These are phyloP conservation scores for Fusarium sp. DNA, from an alignment of 2,329 filamentous ascomycete species.

Conservation along the genomic window DNA sequence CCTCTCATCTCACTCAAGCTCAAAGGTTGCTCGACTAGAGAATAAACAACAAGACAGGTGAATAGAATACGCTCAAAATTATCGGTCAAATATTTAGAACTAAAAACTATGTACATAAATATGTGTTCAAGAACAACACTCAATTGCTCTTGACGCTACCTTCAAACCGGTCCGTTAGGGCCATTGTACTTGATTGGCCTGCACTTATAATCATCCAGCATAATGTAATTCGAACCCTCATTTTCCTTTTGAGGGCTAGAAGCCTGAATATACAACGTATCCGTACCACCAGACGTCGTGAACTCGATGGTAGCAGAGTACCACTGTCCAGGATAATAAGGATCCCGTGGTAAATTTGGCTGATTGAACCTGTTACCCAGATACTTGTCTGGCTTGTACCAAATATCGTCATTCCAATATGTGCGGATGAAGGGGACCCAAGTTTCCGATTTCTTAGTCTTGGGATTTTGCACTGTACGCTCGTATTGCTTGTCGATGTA, in stretches of 20 bases:
- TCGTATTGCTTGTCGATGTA: slow-evolving; percentile 11
- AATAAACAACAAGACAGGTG: too few species aligned
- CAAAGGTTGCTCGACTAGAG: too few species aligned
- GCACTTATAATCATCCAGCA: slow-evolving; percentile 8
- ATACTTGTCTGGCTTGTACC: rapidly evolving
- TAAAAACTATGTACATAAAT: neutral
- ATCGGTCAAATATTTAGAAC: too few species aligned
- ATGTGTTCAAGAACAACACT: neutral
- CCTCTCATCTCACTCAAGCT: too few species aligned
- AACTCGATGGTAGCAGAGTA: neutral
- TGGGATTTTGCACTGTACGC: neutral
- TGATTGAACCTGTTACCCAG: neutral
- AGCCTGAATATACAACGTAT: slow-evolving; percentile 1
- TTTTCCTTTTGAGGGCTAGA: neutral
- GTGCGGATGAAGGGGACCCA: slow-evolving; percentile 11
- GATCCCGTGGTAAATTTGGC: neutral
- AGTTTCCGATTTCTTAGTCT: neutral
- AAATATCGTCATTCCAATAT: slow-evolving; percentile 1
- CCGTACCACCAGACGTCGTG: neutral
- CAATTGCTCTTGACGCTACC: neutral
- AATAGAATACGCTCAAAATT: too few species aligned
- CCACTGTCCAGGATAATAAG: neutral
- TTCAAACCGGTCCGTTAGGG: neutral
- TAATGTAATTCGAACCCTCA: neutral
- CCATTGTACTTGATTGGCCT: neutral